Evolutionary conservation across 176 grass and related monocot genomes (phyloP), one percentile per base, ranked within the genome.

Genomic region (Thinopyrum elongatum): DNA sequence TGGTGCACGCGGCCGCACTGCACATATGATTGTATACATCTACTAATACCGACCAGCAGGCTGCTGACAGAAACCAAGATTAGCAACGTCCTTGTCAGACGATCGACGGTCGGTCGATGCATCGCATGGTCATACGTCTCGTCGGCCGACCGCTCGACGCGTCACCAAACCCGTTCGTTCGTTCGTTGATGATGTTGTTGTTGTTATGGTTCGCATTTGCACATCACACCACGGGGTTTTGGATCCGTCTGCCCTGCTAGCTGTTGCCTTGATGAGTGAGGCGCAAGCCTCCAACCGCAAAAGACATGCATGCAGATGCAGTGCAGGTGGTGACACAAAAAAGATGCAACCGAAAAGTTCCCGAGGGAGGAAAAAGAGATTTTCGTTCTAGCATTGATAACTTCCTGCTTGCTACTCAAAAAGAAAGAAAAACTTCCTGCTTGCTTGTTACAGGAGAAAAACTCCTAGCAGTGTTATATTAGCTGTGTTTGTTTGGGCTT

Each of bases 261-360:
- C 49, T 53, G 49, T 53, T 53, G 49, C 49, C 6, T 53, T 53
- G 9, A 23, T 61, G 58, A 83, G 63, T 88, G 29, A 67, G 23
- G 55, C 64, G 67, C 75, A 53, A 57, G 78, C 19, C 21, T 70
- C 26, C 36, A 78, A 82, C 71, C 59, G 34, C 53, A 62, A 41
- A 13, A 30, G n/a, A 16, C 55, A 58, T 58, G 21, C 21, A 57
- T 57, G 53, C 53, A 8, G 46, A 13, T 5, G 47, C 47, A 51
- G 55, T 65, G 70, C 59, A 76, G 29, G 65, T 6, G n/a, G 22
- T 35, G 72, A 55, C 47, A 58, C 19, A 49, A 51, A 29, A 8
- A 8, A 65, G 25, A 7, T n/a, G 14, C 49, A 53, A 53, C 49
- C 49, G 7, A 19, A 7, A 47, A 17, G 15, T 1, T 16, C 46